These are phyloP conservation scores for Termitomyces eurrhizus DNA, from an alignment of 768 basidiomycete species.

Conservation along the genomic window DNA sequence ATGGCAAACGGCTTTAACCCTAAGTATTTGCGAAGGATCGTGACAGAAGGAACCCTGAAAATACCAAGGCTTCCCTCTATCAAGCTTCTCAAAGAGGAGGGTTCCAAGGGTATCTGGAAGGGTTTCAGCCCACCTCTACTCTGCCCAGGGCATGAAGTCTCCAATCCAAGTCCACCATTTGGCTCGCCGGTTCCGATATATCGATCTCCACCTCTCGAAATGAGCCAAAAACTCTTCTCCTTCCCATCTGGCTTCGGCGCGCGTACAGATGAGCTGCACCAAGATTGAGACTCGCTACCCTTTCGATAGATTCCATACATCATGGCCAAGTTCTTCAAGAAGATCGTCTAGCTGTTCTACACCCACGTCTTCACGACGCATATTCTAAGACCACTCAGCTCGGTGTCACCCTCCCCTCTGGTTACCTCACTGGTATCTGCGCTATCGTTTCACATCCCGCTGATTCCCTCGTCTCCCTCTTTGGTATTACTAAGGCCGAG, in stretches of 20 bases:
- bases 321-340: constrained; percentile 98
- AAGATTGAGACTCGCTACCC: constrained; percentile 49
- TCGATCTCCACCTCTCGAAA: constrained; percentile 93
- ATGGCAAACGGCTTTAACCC: neutral
- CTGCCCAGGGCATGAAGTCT: constrained; percentile 92
- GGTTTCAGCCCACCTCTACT: constrained; percentile 92
- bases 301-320: constrained; percentile 84
- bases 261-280: constrained; percentile 64
- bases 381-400: constrained; percentile 85
- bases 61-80: constrained; percentile 64
- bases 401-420: constrained; percentile 83
- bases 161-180: constrained; percentile 92
- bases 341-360: constrained; percentile 84
- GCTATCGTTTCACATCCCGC: constrained; percentile 96
- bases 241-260: constrained; percentile 52
- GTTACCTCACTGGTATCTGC: constrained; percentile 94
- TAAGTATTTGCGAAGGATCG: no score
- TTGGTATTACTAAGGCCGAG: constrained; percentile 68
- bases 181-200: constrained; percentile 90
- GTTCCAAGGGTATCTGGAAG: constrained; percentile 86
- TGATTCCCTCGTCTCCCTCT: constrained; percentile 88
- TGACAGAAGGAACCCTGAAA: constrained; percentile 48
- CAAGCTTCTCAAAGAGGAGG: constrained; percentile 69
- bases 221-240: constrained; percentile 88
- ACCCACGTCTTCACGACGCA: constrained; percentile 75